Evolutionary conservation across 2,329 filamentous ascomycete species (phyloP), one percentile per base, ranked within the genome.

Genomic region (Fusarium praegraminearum): DNA sequence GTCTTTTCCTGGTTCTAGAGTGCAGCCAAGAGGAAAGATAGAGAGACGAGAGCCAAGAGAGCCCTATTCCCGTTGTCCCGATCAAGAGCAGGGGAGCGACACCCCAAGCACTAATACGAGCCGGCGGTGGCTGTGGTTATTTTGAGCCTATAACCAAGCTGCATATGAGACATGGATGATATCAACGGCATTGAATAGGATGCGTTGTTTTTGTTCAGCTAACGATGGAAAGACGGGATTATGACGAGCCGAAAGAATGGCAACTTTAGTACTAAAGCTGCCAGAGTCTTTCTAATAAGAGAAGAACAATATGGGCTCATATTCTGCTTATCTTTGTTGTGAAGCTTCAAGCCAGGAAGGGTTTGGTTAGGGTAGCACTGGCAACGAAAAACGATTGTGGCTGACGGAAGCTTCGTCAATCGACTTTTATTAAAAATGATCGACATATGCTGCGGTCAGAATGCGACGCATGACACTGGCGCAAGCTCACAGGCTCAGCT

Each of bases 51-150:
- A 46, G 24, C 18, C 16, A 26, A 38, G 30, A 26, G 28, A 43
- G 45, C 26, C 30, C 30, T 54, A 52, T 57, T 32, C 51, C 41
- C 50, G 26, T 51, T 51, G 36, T 40, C 36, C n/a, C n/a, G 36
- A 20, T 40, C 36, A 26, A 26, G 51, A 62, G 18, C 44, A n/a
- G 26, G 24, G 43, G 26, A 30, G 26, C 7, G 9, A 45, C 18
- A 30, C 28, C 28, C 49, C 52, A 68, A 69, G 51, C 65, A 26
- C 55, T 40, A 58, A 74, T 73, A 74, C 72, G 72, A 74, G 60
- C 54, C 52, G 33, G 62, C 35, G 70, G 72, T 65, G 72, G 72
- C 72, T 74, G 65, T 65, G 72, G 70, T 68, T 73, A 68, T 74
- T 70, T 49, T 44, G 24, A 57, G 49, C 41, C 57, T 62, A 36